These are phyloP conservation scores for Chionographis japonica DNA, from an alignment of 106 monocot genomes.

Conservation along the genomic window DNA sequence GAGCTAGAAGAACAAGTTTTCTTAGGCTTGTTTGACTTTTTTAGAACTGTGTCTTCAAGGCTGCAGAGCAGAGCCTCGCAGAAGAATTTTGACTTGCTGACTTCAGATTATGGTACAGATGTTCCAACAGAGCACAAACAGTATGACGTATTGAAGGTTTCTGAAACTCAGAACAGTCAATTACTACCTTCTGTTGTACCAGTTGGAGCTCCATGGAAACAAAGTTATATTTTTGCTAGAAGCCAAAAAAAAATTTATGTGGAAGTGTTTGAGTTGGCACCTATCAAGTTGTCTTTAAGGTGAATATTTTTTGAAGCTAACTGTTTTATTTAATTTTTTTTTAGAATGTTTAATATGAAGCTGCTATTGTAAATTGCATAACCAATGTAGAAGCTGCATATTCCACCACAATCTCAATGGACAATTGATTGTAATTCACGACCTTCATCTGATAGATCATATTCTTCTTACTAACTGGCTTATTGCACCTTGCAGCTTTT, in stretches of 20 bases:
- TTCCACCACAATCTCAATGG: background rate
- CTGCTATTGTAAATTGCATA: background rate
- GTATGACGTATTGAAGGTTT: conserved; percentile 4
- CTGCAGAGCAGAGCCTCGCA: conserved; percentile 42
- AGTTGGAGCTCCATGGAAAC: conserved; percentile 85
- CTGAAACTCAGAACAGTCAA: conserved; percentile 6
- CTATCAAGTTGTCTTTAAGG: conserved; percentile 80
- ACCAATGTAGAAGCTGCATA: no score
- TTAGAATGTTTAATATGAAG: background rate
- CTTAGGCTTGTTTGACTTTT: conserved; percentile 59
- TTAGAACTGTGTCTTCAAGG: conserved; percentile 52
- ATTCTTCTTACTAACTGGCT: conserved; percentile 7
- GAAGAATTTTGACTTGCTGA: conserved; percentile 31
- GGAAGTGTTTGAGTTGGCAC: conserved; percentile 70
- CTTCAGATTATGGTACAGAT: conserved; percentile 18
- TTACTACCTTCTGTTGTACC: conserved; percentile 69
- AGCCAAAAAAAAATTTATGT: conserved; percentile 82
- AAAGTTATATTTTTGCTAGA: conserved; percentile 65
- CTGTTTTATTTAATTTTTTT: background rate
- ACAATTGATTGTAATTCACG: background rate
- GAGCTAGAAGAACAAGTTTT: conserved; percentile 90
- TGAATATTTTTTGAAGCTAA: conserved; percentile 13
- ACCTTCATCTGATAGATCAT: background rate
- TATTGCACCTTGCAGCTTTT: conserved; percentile 56
- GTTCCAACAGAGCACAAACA: conserved; percentile 4